Conservation (phyloP, 805 yeast species). For the Yamadazyma insecticola region DNA sequence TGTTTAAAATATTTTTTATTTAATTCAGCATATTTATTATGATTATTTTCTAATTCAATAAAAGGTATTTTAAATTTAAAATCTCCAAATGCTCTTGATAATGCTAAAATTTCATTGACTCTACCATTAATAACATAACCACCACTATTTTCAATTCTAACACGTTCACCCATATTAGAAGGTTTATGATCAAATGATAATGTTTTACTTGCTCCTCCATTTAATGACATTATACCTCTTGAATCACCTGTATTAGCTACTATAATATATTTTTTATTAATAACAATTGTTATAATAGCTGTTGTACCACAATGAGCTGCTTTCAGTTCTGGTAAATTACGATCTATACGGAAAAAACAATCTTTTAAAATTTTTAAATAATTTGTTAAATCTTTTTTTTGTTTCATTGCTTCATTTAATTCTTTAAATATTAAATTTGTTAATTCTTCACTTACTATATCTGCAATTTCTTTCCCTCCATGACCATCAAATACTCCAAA, state of each 20-base stretch:
- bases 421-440: slow-evolving; percentile 30
- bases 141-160: slow-evolving; percentile 38
- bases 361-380: slow-evolving; percentile 23
- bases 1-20: slow-evolving; percentile 18
- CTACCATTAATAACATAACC: slow-evolving; percentile 34
- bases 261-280: slow-evolving; percentile 36
- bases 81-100: slow-evolving; percentile 44
- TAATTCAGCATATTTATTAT: slow-evolving; percentile 27
- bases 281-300: slow-evolving; percentile 28
- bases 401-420: slow-evolving; percentile 13
- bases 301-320: slow-evolving; percentile 40
- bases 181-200: slow-evolving; percentile 44
- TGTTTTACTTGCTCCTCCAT: slow-evolving; percentile 57
- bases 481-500: slow-evolving; percentile 83
- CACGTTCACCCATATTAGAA: slow-evolving; percentile 38
- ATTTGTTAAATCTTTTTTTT: slow-evolving; percentile 7
- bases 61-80: slow-evolving; percentile 37
- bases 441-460: slow-evolving; percentile 43
- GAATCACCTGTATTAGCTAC: slow-evolving; percentile 79
- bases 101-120: slow-evolving; percentile 39
- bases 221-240: slow-evolving; percentile 52
- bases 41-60: slow-evolving; percentile 19
- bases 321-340: slow-evolving; percentile 21
- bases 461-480: slow-evolving; percentile 66
- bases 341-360: slow-evolving; percentile 34